Evolutionary conservation across 306 rosid species (phyloP).

Genomic region (Mimosa pudica): DNA sequence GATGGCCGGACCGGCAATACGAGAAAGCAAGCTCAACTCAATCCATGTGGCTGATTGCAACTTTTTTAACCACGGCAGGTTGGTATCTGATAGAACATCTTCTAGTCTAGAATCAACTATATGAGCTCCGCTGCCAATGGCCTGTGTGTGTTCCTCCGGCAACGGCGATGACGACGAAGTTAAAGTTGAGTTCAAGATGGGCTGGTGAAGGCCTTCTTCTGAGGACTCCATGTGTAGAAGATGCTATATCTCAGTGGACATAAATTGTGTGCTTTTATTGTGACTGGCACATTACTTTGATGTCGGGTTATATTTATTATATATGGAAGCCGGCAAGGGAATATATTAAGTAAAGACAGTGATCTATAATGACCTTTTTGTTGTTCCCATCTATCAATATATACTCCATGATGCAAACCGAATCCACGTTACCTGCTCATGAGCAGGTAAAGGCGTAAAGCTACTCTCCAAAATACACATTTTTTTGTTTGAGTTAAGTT

Average conservation of each 20-base stretch:
- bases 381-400: no score
- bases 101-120: constrained; percentile 47
- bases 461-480: no score
- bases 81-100: constrained; percentile 46
- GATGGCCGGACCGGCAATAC: constrained; percentile 69
- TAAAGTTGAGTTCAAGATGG: constrained; percentile 22
- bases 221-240: constrained; percentile 33
- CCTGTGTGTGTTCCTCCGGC: not conserved
- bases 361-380: no score
- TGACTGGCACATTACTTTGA: not conserved
- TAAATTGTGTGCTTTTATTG: not conserved
- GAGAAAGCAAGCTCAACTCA: constrained; percentile 60
- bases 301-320: no score
- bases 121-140: not conserved
- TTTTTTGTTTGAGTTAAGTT: no score
- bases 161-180: not conserved
- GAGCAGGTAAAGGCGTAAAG: no score
- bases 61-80: constrained; percentile 38
- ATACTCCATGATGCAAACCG: no score
- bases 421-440: no score
- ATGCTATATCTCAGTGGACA: not conserved
- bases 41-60: constrained; percentile 55
- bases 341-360: no score
- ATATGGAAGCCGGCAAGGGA: no score
- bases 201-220: constrained; percentile 29